A percentile compares a stretch with the other conserved stretches of the same genome.
Conservation (phyloP, 2,329 filamentous ascomycete genomes). For the Stemphylium beticola region DNA sequence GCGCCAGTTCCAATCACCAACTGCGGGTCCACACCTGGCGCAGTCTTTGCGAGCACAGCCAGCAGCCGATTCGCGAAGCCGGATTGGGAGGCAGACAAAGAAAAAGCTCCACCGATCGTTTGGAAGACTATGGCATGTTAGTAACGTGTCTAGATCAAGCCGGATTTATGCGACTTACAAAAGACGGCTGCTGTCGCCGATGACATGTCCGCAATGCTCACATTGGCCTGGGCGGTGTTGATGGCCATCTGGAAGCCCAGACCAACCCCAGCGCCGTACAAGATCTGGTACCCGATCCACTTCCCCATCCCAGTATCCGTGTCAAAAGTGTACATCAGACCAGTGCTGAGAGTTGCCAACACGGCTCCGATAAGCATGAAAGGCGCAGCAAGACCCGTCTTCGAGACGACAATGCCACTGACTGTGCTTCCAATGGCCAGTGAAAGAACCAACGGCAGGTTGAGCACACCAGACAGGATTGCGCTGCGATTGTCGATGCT, state of each 20-base stretch:
- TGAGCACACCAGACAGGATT: slow-evolving; percentile 50
- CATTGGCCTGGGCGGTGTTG: slow-evolving; percentile 46
- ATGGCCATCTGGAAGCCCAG: slow-evolving; percentile 36
- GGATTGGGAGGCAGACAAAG: slow-evolving; percentile 48
- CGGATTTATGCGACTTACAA: slow-evolving; percentile 14
- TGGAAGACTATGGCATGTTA: slow-evolving; percentile 40
- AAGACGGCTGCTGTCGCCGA: slow-evolving; percentile 46
- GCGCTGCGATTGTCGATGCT: slow-evolving; percentile 46
- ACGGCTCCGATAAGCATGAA: slow-evolving; percentile 36
- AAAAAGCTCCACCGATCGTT: slow-evolving; percentile 50
- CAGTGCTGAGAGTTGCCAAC: slow-evolving; percentile 45
- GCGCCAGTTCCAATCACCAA: slow-evolving; percentile 50
- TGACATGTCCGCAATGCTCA: slow-evolving; percentile 42
- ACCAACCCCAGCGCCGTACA: slow-evolving; percentile 49
- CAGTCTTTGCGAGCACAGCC: slow-evolving; percentile 34
- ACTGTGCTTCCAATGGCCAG: slow-evolving; percentile 21
- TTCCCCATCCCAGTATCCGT: slow-evolving; percentile 41
- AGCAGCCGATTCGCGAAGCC: slow-evolving; percentile 52
- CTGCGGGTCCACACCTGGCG: slow-evolving; percentile 27
- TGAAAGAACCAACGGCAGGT: slow-evolving; percentile 51
- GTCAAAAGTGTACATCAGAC: slow-evolving; percentile 52
- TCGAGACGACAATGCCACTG: slow-evolving; percentile 13
- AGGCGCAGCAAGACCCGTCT: slow-evolving; percentile 46
- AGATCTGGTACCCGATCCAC: slow-evolving; percentile 57
- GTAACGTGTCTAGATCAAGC: not conserved